phyloP scores from a whole-genome alignment of 306 rosid species.

The Prunus kanzakura region DNA sequence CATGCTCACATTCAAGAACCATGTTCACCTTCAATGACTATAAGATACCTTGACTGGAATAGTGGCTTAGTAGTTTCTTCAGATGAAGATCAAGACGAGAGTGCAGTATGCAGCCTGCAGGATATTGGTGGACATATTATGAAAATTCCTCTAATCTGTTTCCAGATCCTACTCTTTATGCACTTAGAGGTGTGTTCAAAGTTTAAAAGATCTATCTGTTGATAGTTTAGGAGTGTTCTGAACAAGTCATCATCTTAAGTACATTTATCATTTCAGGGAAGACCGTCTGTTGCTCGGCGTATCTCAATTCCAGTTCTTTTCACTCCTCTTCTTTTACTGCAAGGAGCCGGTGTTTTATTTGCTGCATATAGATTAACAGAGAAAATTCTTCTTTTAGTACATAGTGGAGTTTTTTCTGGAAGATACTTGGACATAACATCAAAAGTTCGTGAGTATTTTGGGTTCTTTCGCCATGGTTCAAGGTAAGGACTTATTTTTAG shows the following conservation, averaged over 20 bases:
- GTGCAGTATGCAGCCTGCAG: conserved; percentile 60
- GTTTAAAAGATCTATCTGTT: not conserved
- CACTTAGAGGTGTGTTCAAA: conserved; percentile 61
- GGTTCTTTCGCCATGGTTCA: conserved; percentile 73
- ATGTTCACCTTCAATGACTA: conserved; percentile 46
- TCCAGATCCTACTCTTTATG: conserved; percentile 79
- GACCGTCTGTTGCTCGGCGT: conserved; percentile 45
- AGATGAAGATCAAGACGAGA: conserved; percentile 55
- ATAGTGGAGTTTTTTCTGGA: conserved; percentile 43
- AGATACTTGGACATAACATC: conserved; percentile 55
- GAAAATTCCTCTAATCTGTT: conserved; percentile 74
- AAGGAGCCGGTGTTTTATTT: conserved; percentile 78
- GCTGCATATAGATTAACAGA: conserved; percentile 70
- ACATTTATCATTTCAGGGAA: conserved; percentile 48
- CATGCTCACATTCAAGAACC: conserved; percentile 58
- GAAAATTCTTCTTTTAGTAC: conserved; percentile 56
- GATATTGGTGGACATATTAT: conserved; percentile 89
- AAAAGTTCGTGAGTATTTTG: conserved; percentile 62
- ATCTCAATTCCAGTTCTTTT: conserved; percentile 49
- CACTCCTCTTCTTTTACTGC: conserved; percentile 72
- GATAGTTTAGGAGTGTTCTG: conserved; percentile 5
- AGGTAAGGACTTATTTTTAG: conserved; percentile 38
- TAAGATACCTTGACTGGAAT: conserved; percentile 68
- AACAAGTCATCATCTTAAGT: conserved; percentile 17
- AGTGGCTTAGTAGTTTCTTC: conserved; percentile 68